Evolutionary conservation across 768 basidiomycete species (phyloP).

Genomic region (Tulasnella sp.): DNA sequence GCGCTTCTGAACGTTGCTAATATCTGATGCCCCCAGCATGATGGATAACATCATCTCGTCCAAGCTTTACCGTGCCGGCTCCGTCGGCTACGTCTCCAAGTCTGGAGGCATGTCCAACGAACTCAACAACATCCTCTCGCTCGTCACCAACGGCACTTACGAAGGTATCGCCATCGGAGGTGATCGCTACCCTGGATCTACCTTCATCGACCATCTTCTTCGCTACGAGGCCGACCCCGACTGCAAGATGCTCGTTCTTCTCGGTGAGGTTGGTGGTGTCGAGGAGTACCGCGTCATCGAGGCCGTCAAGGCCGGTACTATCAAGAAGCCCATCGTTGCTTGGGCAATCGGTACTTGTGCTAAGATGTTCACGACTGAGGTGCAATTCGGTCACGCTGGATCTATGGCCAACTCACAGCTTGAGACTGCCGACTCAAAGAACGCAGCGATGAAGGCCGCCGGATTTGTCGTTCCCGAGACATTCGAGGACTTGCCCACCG

Average conservation of each 20-base stretch:
- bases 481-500: conserved; percentile 88
- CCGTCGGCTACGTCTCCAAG: conserved; percentile 98
- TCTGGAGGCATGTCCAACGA: conserved; percentile 99
- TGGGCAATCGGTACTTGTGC: conserved; percentile 99
- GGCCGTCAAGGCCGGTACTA: conserved; percentile 83
- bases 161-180: conserved; percentile 99
- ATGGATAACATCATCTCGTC: conserved; percentile 99
- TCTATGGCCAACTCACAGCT: conserved; percentile 95
- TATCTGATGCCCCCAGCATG: conserved; percentile 48
- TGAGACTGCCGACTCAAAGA: conserved; percentile 99
- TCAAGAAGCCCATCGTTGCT: conserved; percentile 98
- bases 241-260: conserved; percentile 98
- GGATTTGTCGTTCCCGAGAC: conserved; percentile 96
- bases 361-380: conserved; percentile 99
- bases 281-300: conserved; percentile 99
- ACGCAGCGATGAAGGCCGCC: conserved; percentile 84
- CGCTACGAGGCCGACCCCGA: conserved; percentile 95
- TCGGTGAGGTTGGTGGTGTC: conserved; percentile 97
- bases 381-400: conserved; percentile 98
- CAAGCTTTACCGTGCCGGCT: conserved; percentile 95
- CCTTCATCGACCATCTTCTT: conserved; percentile 97
- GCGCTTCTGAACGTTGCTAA: not conserved
- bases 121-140: conserved; percentile 97
- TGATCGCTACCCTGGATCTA: conserved; percentile 96
- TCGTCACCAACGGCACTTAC: conserved; percentile 94